Conservation (phyloP, 257 asterid species). For the Agastache rugosa region DNA sequence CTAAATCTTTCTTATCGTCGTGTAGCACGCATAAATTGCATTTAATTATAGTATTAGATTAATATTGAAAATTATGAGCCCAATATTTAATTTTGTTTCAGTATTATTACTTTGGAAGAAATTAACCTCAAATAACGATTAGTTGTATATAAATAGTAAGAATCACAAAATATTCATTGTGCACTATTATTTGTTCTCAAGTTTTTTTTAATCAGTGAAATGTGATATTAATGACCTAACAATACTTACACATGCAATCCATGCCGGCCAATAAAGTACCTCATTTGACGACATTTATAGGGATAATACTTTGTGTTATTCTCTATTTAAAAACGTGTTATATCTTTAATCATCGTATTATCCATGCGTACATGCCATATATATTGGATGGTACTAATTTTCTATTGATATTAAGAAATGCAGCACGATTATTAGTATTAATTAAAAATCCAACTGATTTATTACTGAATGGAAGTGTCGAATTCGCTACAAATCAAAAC, state of each 20-base stretch:
- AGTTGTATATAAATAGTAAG: not conserved
- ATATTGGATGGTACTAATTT: too few species aligned
- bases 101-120: not conserved
- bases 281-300: not conserved
- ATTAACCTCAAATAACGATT: not conserved
- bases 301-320: not conserved
- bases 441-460: too few species aligned
- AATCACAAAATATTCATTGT: not conserved
- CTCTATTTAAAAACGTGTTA: too few species aligned
- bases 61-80: not conserved
- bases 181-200: not conserved
- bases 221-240: conserved; percentile 16
- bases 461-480: too few species aligned
- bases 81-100: not conserved
- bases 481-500: too few species aligned
- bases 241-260: conserved; percentile 8
- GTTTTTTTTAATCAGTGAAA: not conserved
- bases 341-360: too few species aligned
- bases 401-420: too few species aligned
- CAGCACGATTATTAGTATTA: too few species aligned
- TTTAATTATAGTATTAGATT: not conserved
- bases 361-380: too few species aligned
- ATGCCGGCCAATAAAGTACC: not conserved
- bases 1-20: not conserved
- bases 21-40: not conserved